These are phyloP conservation scores for Apium graveolens DNA, from an alignment of 129 eudicot genomes.

Conservation along the genomic window DNA sequence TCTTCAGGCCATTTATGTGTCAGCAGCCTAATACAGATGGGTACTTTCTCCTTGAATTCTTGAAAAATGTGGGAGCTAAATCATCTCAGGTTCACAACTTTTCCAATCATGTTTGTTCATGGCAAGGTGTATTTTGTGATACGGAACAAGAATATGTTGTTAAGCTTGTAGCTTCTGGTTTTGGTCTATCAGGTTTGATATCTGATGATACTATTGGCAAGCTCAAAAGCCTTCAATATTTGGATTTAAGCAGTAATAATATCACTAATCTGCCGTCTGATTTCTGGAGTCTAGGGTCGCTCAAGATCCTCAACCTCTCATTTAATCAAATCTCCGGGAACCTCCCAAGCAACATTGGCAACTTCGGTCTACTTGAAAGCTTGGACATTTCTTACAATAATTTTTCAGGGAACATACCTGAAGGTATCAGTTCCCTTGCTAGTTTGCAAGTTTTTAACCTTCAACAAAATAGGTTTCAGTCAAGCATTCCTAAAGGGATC, in stretches of 20 bases:
- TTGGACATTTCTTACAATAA: slow-evolving; percentile 66
- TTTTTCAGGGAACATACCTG: slow-evolving; percentile 53
- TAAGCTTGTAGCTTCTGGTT: slow-evolving; percentile 47
- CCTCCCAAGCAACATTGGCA: slow-evolving; percentile 68
- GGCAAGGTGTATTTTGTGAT: slow-evolving; percentile 70
- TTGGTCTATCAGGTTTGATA: slow-evolving; percentile 64
- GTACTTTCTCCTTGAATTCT: slow-evolving; percentile 55
- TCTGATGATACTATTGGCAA: slow-evolving; percentile 79
- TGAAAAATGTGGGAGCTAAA: slow-evolving; percentile 55
- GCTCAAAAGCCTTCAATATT: slow-evolving; percentile 47
- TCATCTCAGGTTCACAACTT: slow-evolving; percentile 38
- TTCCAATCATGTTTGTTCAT: slow-evolving; percentile 59
- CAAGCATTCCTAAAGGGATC: slow-evolving; percentile 48
- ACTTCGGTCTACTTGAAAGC: slow-evolving; percentile 58
- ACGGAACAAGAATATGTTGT: slow-evolving; percentile 46
- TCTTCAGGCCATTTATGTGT: slow-evolving; percentile 46
- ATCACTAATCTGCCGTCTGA: slow-evolving; percentile 63
- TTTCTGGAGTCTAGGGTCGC: slow-evolving; percentile 73
- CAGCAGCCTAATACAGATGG: slow-evolving; percentile 79
- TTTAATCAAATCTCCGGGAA: slow-evolving; percentile 39
- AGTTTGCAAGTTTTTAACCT: slow-evolving; percentile 48
- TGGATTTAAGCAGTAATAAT: slow-evolving; percentile 68
- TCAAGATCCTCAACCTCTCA: slow-evolving; percentile 58
- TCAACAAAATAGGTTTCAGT: slow-evolving; percentile 44
- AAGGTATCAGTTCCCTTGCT: slow-evolving; percentile 50